phyloP scores from a whole-genome alignment of 495 filamentous ascomycete species.

The Sordaria brevicollis region DNA sequence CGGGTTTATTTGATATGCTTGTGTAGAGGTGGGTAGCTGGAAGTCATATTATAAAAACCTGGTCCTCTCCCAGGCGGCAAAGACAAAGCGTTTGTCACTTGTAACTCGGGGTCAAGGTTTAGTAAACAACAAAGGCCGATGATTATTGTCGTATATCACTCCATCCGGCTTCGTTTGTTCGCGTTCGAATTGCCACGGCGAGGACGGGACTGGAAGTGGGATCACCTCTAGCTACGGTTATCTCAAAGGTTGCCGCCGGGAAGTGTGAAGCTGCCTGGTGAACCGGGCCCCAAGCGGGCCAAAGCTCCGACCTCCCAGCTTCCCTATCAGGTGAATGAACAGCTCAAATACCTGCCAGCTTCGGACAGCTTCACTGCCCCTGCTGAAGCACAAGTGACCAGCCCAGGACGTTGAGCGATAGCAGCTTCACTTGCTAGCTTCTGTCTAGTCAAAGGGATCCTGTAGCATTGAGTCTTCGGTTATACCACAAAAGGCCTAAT shows the following conservation, averaged over 20 bases:
- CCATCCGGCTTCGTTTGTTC: background rate
- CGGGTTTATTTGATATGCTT: background rate
- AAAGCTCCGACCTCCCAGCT: background rate
- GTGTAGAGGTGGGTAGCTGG: background rate
- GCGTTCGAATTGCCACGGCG: background rate
- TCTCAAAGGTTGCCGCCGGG: background rate
- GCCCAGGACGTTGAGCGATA: background rate
- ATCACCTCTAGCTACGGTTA: background rate
- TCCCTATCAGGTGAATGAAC: background rate
- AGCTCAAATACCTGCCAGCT: background rate
- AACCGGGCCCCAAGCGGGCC: background rate
- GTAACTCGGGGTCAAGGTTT: background rate
- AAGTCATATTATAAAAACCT: background rate
- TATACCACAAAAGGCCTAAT: background rate
- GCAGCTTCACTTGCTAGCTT: background rate
- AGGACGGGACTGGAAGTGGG: background rate
- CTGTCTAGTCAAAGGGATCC: no score
- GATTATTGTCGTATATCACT: background rate
- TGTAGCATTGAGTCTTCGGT: background rate
- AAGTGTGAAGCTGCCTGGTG: background rate
- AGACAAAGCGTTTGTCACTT: background rate
- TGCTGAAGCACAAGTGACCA: background rate
- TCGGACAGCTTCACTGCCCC: background rate
- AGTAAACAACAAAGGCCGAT: background rate
- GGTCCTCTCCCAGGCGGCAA: background rate